Percentiles rank a stretch among this genome's conserved stretches.
These are phyloP conservation scores for Paraphysoderma sedebokerense DNA, from an alignment of 371 early-diverging fungal genomes.

Conservation along the genomic window DNA sequence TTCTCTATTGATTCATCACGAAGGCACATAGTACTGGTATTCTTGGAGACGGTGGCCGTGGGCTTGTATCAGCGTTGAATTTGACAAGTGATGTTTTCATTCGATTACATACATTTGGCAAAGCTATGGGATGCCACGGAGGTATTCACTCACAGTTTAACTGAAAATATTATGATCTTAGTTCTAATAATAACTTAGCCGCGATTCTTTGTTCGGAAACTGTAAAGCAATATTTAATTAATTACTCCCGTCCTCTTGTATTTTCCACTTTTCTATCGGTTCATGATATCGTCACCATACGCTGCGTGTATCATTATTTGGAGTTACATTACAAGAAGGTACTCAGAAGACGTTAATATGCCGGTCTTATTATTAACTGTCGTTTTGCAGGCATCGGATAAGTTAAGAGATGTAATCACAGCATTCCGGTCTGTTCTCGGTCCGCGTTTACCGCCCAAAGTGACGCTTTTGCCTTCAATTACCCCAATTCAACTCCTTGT, in stretches of 20 bases:
- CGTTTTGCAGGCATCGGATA: neutral
- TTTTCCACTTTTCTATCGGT: slow-evolving; percentile 61
- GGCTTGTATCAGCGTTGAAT: slow-evolving; percentile 40
- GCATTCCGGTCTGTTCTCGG: neutral
- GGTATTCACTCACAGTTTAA: slow-evolving; percentile 20
- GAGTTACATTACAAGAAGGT: neutral
- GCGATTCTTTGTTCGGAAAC: slow-evolving; percentile 41
- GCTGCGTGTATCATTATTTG: slow-evolving; percentile 21
- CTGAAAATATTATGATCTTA: too few relatives aligned
- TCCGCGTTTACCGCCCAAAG: slow-evolving; percentile 16
- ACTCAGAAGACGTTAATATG: too few relatives aligned
- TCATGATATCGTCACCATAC: slow-evolving; percentile 31
- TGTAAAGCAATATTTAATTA: slow-evolving; percentile 48
- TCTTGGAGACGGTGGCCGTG: slow-evolving; percentile 45
- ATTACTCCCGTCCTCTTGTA: slow-evolving; percentile 64
- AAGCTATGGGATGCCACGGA: slow-evolving; percentile 62
- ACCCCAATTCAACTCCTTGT: slow-evolving; percentile 60
- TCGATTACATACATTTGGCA: slow-evolving; percentile 68
- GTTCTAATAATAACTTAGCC: slow-evolving; percentile 21
- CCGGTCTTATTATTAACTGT: too few relatives aligned
- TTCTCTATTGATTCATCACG: neutral
- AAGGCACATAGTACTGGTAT: slow-evolving; percentile 73
- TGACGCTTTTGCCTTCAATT: slow-evolving; percentile 34
- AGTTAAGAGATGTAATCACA: neutral
- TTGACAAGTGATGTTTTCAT: slow-evolving; percentile 48